A percentile compares a stretch with the other conserved stretches of the same genome.
Evolutionary conservation across 306 rosid genomes (phyloP).

Genomic region (Prunus dulcis): DNA sequence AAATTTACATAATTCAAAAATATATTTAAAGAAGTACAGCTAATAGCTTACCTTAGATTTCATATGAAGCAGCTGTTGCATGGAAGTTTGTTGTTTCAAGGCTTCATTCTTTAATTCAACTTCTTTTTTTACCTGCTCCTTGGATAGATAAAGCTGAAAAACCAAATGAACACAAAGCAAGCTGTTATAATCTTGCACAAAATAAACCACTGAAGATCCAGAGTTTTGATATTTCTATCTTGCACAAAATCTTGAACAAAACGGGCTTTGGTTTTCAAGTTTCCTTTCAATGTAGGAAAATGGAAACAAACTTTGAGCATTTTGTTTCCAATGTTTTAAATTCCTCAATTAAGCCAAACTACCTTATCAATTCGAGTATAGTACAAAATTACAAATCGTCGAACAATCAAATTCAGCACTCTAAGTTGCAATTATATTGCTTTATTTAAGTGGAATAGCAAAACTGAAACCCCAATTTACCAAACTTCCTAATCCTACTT

Average conservation of each 20-base stretch:
- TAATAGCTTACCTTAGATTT: conserved; percentile 62
- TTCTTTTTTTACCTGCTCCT: conserved; percentile 56
- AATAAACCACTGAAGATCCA: neutral
- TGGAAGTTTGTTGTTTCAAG: conserved; percentile 46
- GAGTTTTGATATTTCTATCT: neutral
- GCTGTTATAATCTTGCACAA: neutral
- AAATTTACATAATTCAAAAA: neutral
- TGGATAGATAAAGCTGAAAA: conserved; percentile 69
- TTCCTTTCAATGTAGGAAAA: neutral
- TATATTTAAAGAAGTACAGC: neutral
- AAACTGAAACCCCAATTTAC: neutral
- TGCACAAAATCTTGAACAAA: too few species aligned
- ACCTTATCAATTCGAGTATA: too few species aligned
- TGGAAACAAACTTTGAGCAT: neutral
- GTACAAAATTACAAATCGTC: neutral
- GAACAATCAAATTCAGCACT: neutral
- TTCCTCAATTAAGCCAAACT: too few species aligned
- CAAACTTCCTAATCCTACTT: neutral
- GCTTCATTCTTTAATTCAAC: conserved; percentile 53
- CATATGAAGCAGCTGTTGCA: conserved; percentile 43
- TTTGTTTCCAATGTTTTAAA: too few species aligned
- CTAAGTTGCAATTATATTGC: neutral
- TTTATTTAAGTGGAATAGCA: neutral
- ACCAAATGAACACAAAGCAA: conserved; percentile 1
- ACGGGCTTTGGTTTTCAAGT: neutral